Base-by-base conservation (phyloP, 2,329 filamentous ascomycete species). In the Xylaria arbuscula region DNA sequence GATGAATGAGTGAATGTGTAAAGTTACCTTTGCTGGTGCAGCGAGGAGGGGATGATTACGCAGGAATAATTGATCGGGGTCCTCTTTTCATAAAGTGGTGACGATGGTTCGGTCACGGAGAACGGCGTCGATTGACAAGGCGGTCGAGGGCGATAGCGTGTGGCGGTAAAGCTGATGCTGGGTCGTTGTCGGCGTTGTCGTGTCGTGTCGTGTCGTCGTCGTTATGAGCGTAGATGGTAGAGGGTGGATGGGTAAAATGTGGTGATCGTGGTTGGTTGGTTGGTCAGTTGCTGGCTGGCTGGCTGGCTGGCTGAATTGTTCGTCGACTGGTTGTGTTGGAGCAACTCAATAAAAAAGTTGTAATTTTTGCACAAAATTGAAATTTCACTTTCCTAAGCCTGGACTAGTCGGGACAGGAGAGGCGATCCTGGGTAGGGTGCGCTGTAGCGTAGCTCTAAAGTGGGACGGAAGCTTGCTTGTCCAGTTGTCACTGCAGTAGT, bases 351-450 rank as follows among this genome's bases (percentile, higher is more conserved):
- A 40, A 62, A 56, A 66, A 61, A 60, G 36, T 64, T 45, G 58
- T 61, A 57, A 51, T 66, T 64, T 66, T 66, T 34, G 7, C 28
- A 61, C n/a, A 34, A 34, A 59, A 62, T 69, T 61, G 67, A 71
- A 69, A 69, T 62, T 71, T 69, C 63, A 63, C 55, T 42, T 38
- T 32, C 24, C 50, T 53, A 9, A 48, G 28, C n/a, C 34, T 19
- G 47, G 58, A 22, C 58, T 50, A 61, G 28, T 50, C 36, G 22
- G 17, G 22, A 56, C 38, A 15, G 22, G 38, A 47, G 32, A 40
- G 34, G 34, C 53, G 36, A 56, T 28, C 28, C 5, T 28, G 28
- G 28, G 28, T 28, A 28, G 28, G 42, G 42, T 45, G 42, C 17
- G 17, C 42, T 47, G 40, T 42, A 17, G 40, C 15, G 17, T 17